Conservation (phyloP, 345 rosid genomes). For the Ceriops zippeliana region DNA sequence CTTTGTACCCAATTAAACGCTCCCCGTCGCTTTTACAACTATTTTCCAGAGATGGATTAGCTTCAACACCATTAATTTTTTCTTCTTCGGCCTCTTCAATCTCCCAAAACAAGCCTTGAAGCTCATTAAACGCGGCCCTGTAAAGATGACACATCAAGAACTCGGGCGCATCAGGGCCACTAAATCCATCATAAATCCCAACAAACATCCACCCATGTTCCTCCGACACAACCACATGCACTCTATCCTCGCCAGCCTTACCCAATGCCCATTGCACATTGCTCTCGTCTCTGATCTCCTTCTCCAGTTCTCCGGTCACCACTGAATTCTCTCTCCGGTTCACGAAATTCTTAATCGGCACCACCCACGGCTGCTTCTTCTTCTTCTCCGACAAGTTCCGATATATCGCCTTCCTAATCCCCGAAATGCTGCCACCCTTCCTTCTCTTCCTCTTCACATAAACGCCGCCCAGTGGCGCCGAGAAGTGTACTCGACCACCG, state of each 20-base stretch:
- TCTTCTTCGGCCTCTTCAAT: conserved; percentile 36
- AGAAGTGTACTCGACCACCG: conserved; percentile 61
- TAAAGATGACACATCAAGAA: conserved; percentile 96
- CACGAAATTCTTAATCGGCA: conserved; percentile 78
- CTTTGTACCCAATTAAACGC: conserved; percentile 11
- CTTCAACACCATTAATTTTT: conserved; percentile 22
- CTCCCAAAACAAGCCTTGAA: conserved; percentile 93
- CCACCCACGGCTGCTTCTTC: conserved; percentile 83
- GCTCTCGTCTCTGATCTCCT: conserved; percentile 33
- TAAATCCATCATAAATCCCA: conserved; percentile 96
- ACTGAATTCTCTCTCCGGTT: conserved; percentile 45
- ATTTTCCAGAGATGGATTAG: conserved; percentile 19
- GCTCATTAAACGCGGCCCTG: conserved; percentile 78
- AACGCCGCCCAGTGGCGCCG: conserved; percentile 78
- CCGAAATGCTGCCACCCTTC: conserved; percentile 47
- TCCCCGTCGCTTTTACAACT: conserved; percentile 12
- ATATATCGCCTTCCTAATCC: conserved; percentile 52
- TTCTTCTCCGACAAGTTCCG: conserved; percentile 70
- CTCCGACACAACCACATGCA: conserved; percentile 91
- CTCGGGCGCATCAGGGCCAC: conserved; percentile 96
- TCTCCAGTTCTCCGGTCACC: conserved; percentile 23
- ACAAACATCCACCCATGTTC: conserved; percentile 97
- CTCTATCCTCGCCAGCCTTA: conserved; percentile 97
- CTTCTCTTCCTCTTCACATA: conserved; percentile 59
- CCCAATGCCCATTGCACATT: conserved; percentile 95